These are phyloP conservation scores for Epichloe sp. DNA, from an alignment of 2,329 filamentous ascomycete genomes.

Conservation along the genomic window DNA sequence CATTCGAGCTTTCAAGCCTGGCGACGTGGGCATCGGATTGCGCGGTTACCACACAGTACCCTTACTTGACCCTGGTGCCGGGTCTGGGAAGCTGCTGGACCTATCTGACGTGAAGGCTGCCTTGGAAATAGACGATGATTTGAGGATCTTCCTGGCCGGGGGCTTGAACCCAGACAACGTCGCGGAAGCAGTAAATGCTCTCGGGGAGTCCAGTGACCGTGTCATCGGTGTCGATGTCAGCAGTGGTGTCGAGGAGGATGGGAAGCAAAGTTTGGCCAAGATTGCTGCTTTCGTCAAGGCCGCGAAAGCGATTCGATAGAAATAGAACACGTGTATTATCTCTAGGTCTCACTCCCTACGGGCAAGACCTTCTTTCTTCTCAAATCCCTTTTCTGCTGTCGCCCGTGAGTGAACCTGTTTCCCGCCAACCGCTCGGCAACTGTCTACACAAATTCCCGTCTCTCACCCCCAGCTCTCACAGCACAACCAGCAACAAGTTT, in stretches of 20 bases:
- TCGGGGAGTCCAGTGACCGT: conserved; percentile 46
- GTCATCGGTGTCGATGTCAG: conserved; percentile 84
- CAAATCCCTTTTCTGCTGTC: neutral
- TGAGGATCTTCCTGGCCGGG: conserved; percentile 72
- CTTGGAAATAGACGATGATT: conserved; percentile 53
- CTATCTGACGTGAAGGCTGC: conserved; percentile 52
- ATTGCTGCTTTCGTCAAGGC: conserved; percentile 70
- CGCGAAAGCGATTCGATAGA: conserved; percentile 48
- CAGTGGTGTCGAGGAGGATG: conserved; percentile 80
- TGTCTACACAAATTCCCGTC: neutral
- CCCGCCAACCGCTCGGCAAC: neutral
- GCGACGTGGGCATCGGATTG: conserved; percentile 54
- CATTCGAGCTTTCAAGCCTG: conserved; percentile 70
- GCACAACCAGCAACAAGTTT: neutral
- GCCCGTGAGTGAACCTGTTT: no score
- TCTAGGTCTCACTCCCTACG: no score
- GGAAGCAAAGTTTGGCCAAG: conserved; percentile 66
- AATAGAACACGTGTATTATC: neutral
- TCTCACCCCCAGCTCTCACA: neutral
- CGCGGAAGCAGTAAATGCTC: conserved; percentile 43
- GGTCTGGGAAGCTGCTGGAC: conserved; percentile 70
- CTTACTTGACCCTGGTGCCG: conserved; percentile 75
- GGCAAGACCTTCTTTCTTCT: neutral
- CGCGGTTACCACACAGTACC: conserved; percentile 75
- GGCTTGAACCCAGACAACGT: conserved; percentile 76